These are phyloP conservation scores for Globisporangium viniferum DNA, from an alignment of 352 stramenopile species.

Conservation along the genomic window DNA sequence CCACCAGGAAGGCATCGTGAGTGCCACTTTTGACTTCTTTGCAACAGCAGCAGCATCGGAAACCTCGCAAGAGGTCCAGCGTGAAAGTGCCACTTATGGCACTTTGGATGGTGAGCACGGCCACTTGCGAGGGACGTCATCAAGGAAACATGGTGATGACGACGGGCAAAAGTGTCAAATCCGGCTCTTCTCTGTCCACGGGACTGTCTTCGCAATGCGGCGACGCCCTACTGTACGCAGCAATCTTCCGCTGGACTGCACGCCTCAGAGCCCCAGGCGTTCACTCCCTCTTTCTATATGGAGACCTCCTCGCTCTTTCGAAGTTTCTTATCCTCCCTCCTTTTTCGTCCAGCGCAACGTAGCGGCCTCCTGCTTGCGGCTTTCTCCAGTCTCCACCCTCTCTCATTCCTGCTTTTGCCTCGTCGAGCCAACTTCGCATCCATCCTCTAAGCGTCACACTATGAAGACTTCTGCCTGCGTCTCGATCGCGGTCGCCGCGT, in stretches of 20 bases:
- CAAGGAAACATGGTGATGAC: neutral
- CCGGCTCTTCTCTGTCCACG: neutral
- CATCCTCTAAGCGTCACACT: neutral
- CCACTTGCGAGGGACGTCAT: neutral
- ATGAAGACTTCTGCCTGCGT: neutral
- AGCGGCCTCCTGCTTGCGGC: neutral
- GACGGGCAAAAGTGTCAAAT: neutral
- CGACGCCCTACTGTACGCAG: neutral
- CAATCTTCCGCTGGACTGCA: neutral
- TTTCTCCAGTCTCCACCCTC: neutral
- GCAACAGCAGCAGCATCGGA: neutral
- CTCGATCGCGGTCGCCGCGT: neutral
- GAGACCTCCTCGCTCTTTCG: neutral
- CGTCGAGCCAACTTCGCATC: neutral
- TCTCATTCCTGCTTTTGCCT: neutral
- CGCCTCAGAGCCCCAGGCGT: neutral
- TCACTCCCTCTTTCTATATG: neutral
- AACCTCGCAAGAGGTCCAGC: neutral
- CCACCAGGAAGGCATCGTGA: neutral
- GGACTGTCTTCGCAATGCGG: neutral
- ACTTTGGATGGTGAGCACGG: neutral
- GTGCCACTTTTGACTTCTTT: neutral
- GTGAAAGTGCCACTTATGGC: neutral
- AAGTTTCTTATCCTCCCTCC: neutral
- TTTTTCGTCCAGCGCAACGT: neutral